Conservation (phyloP, 2,329 filamentous ascomycete genomes). For the Paecilomyces dactylethromorphus region DNA sequence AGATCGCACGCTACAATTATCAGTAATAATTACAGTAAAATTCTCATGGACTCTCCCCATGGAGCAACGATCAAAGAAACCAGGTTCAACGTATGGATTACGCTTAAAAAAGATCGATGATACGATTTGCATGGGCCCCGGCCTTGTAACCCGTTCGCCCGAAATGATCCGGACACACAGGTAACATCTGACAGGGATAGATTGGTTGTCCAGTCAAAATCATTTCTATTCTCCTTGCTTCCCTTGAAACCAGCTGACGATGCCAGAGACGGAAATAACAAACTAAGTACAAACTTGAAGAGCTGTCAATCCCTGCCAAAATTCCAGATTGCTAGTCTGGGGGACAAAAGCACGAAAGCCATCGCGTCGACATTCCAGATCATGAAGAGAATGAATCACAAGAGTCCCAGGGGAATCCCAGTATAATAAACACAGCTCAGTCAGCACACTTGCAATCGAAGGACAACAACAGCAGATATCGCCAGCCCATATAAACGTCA, state of each 20-base stretch:
- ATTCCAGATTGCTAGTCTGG: neutral
- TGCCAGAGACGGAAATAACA: neutral
- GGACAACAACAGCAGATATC: slow-evolving; percentile 1
- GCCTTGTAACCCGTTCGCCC: neutral
- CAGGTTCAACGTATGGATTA: too few species aligned
- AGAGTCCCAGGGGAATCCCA: neutral
- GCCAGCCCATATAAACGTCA: slow-evolving; percentile 2
- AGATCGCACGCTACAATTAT: neutral
- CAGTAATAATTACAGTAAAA: neutral
- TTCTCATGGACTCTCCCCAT: too few species aligned
- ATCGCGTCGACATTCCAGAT: neutral
- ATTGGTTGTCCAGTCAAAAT: neutral
- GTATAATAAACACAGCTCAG: neutral
- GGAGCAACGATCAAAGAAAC: too few species aligned
- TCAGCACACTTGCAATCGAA: neutral
- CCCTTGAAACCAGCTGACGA: neutral
- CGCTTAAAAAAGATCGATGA: too few species aligned
- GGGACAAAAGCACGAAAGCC: neutral
- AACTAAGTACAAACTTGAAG: neutral
- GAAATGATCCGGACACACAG: neutral
- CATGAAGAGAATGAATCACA: neutral
- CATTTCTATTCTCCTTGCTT: neutral
- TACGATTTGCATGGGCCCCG: too few species aligned
- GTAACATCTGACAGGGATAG: neutral
- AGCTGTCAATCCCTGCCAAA: neutral